A percentile compares a stretch with the other conserved stretches of the same genome.
Evolutionary conservation across 1,139 yeast genomes (phyloP).

Genomic region (Meyerozyma guilliermondii): DNA sequence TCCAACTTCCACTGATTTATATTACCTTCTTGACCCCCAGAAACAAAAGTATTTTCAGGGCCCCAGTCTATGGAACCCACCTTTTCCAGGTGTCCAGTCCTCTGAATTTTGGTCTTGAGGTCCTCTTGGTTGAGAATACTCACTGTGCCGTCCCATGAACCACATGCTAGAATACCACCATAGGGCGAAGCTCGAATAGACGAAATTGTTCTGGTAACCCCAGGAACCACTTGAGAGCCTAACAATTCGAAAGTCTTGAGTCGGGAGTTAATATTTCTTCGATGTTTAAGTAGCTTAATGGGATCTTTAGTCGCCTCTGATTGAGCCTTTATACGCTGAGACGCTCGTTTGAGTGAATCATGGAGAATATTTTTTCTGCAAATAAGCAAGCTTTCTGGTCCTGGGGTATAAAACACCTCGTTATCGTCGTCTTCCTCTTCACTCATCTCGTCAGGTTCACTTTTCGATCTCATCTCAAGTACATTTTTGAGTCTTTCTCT

Average conservation of each 20-base stretch:
- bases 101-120: slow-evolving; percentile 29
- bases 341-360: slow-evolving; percentile 45
- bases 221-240: slow-evolving; percentile 66
- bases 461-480: slow-evolving; percentile 16
- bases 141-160: slow-evolving; percentile 83
- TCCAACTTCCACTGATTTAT: slow-evolving; percentile 42
- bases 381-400: slow-evolving; percentile 49
- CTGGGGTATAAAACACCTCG: slow-evolving; percentile 85
- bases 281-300: slow-evolving; percentile 27
- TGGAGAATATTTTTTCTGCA: slow-evolving; percentile 50
- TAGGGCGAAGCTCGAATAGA: slow-evolving; percentile 43
- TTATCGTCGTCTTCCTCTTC: slow-evolving; percentile 47
- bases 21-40: slow-evolving; percentile 66
- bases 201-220: slow-evolving; percentile 64
- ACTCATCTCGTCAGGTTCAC: slow-evolving; percentile 18
- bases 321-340: slow-evolving; percentile 31
- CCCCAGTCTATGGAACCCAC: slow-evolving; percentile 70
- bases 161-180: slow-evolving; percentile 46
- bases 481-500: slow-evolving; percentile 48
- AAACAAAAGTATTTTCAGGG: slow-evolving; percentile 22
- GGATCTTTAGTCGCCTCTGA: slow-evolving; percentile 18
- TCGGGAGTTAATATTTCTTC: slow-evolving; percentile 41
- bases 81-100: slow-evolving; percentile 47
- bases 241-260: slow-evolving; percentile 39
- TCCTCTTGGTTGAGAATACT: slow-evolving; percentile 39